Evolutionary conservation across 2,329 filamentous ascomycete species (phyloP).

Genomic region (Pseudogymnoascus sp.): DNA sequence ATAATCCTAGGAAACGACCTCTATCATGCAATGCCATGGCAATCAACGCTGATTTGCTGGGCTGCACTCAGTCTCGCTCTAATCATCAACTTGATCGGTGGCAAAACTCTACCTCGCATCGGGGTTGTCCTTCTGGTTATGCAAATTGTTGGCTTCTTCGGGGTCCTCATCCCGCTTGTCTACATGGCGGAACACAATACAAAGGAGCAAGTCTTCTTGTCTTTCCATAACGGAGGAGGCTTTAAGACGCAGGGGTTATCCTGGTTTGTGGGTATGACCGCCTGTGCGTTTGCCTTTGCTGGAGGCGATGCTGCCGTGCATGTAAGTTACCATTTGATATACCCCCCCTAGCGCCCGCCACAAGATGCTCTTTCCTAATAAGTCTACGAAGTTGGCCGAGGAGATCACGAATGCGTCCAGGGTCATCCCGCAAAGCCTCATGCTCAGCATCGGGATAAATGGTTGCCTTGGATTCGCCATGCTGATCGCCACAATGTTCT

Average conservation of each 20-base stretch:
- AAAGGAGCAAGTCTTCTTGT: conserved; percentile 36
- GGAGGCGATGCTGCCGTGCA: conserved; percentile 22
- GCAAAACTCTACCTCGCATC: conserved; percentile 41
- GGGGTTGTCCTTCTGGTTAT: conserved; percentile 40
- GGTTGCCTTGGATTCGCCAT: background rate
- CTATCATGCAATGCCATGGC: conserved; percentile 38
- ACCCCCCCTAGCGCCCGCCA: background rate
- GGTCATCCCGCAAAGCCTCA: conserved; percentile 29
- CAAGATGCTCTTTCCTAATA: background rate
- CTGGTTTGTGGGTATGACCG: conserved; percentile 39
- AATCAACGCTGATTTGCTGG: conserved; percentile 42
- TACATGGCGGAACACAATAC: conserved; percentile 26
- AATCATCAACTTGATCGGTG: conserved; percentile 44
- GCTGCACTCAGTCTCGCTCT: conserved; percentile 39
- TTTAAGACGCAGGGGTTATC: conserved; percentile 39
- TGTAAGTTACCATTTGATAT: background rate
- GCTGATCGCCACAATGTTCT: background rate
- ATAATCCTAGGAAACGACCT: conserved; percentile 33
- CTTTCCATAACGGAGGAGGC: conserved; percentile 37
- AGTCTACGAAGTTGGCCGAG: conserved; percentile 37
- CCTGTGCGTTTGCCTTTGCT: conserved; percentile 32
- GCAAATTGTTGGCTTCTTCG: conserved; percentile 36
- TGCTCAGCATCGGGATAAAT: background rate
- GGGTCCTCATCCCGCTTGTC: conserved; percentile 32
- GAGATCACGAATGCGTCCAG: conserved; percentile 54